Evolutionary conservation across 371 early-diverging fungal genomes (phyloP), one percentile per base, ranked within the genome.

Genomic region (Saksenaea vasiformis): DNA sequence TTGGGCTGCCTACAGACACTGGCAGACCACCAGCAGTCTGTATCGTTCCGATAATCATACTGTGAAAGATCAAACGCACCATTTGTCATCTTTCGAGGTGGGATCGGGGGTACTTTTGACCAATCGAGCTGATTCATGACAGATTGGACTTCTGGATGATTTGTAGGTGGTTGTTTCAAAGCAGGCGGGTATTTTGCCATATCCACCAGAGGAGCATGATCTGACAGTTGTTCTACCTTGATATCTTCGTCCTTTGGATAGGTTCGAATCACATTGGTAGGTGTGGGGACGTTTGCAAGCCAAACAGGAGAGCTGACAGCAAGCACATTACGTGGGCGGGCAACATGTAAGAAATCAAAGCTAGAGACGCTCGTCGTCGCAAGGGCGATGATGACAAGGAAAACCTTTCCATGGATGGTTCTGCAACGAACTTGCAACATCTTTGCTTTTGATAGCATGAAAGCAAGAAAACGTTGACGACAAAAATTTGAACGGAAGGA

Each of bases 111-210:
- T 27, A 78, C 79, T 54, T 73, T 70, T 55, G 69, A 65, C 79
- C 79, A 78, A 28, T 78, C 70, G 27, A 78, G 53, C 8, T 71
- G 71, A 0, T 65, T 58, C 11, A 81, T 54, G 53, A 73, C 76
- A 0, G 69, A 66, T 27, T 74, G 67, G 8, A 81, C 76, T 26
- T 75, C 73, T 2, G 75, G 69, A 14, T 67, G 64, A 54, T 74
- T 58, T 1, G 60, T 58, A 14, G 72, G 66, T 4, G 72, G 68
- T 14, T 60, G 39, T 19, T 58, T 37, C 57, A 56, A 51, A 0
- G 62, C 55, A 24, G 51, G 26, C 0, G 72, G 72, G 41, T 68
- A 71, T 17, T 61, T 61, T 8, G 54, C 24, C 11, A 61, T 17
- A 37, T 61, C 61, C 9, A 37, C 53, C 15, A 53, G 22, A 2